These are phyloP conservation scores for Baorangia bicolor DNA, from an alignment of 768 basidiomycete species.

Conservation along the genomic window DNA sequence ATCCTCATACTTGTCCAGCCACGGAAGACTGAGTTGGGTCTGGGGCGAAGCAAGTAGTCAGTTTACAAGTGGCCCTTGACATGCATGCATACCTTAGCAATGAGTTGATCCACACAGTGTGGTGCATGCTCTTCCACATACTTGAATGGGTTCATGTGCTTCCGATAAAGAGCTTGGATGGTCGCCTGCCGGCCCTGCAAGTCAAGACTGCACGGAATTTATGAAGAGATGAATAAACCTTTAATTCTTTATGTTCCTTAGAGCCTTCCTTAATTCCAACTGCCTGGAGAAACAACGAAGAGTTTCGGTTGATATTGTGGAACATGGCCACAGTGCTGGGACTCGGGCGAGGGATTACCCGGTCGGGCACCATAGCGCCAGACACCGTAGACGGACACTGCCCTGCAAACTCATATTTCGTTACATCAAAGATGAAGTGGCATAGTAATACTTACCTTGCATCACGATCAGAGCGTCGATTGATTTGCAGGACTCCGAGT, in stretches of 20 bases:
- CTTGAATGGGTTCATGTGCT: slow-evolving; percentile 13
- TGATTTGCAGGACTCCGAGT: not conserved
- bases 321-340: not conserved
- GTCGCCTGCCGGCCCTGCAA: not conserved
- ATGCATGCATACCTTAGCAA: slow-evolving; percentile 2
- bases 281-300: not conserved
- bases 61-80: not conserved
- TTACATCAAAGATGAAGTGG: not conserved
- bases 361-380: not conserved
- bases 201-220: not conserved
- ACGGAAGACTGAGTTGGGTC: slow-evolving; percentile 13
- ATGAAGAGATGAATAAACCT: not conserved
- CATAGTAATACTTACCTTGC: not conserved
- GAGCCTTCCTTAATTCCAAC: not conserved
- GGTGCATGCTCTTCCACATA: slow-evolving; percentile 17
- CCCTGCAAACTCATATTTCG: not conserved
- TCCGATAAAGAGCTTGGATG: not conserved
- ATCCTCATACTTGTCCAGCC: slow-evolving; percentile 20
- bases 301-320: not conserved
- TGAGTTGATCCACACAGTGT: slow-evolving; percentile 4
- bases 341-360: slow-evolving; percentile 4
- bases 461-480: not conserved
- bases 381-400: not conserved
- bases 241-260: slow-evolving; percentile 6
- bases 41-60: not conserved